These are phyloP conservation scores for Solanum verrucosum DNA, from an alignment of 257 asterid genomes.

Conservation along the genomic window DNA sequence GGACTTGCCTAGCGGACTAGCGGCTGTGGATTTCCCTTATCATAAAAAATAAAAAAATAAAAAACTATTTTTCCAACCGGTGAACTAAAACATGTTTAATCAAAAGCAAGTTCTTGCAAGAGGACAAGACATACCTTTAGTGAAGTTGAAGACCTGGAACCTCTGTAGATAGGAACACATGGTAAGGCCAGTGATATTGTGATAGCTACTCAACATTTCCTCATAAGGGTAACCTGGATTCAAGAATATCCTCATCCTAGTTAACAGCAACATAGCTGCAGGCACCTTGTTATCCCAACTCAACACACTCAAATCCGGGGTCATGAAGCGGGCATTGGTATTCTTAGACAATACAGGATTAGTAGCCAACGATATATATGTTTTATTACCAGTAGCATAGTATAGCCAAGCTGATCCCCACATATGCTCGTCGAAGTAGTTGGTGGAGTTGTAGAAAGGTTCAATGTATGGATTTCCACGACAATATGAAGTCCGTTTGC, in stretches of 20 bases:
- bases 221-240: slow-evolving; percentile 91
- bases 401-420: slow-evolving; percentile 84
- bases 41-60: no score
- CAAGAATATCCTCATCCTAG: slow-evolving; percentile 53
- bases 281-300: slow-evolving; percentile 94
- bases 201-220: slow-evolving; percentile 59
- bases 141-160: slow-evolving; percentile 66
- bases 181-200: slow-evolving; percentile 51
- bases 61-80: background rate
- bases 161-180: slow-evolving; percentile 72
- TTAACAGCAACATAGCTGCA: slow-evolving; percentile 69
- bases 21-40: no score
- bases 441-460: slow-evolving; percentile 69
- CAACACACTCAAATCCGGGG: slow-evolving; percentile 51
- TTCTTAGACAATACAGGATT: slow-evolving; percentile 23
- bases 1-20: no score
- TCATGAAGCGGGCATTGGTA: slow-evolving; percentile 29
- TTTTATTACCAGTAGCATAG: slow-evolving; percentile 69
- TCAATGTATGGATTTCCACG: slow-evolving; percentile 47
- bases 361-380: slow-evolving; percentile 53
- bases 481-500: slow-evolving; percentile 30
- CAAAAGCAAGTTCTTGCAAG: background rate
- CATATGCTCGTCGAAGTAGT: slow-evolving; percentile 64
- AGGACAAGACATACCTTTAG: slow-evolving; percentile 33
- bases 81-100: background rate